These are phyloP conservation scores for Suillus weaverae DNA, from an alignment of 768 basidiomycete species.

Conservation along the genomic window DNA sequence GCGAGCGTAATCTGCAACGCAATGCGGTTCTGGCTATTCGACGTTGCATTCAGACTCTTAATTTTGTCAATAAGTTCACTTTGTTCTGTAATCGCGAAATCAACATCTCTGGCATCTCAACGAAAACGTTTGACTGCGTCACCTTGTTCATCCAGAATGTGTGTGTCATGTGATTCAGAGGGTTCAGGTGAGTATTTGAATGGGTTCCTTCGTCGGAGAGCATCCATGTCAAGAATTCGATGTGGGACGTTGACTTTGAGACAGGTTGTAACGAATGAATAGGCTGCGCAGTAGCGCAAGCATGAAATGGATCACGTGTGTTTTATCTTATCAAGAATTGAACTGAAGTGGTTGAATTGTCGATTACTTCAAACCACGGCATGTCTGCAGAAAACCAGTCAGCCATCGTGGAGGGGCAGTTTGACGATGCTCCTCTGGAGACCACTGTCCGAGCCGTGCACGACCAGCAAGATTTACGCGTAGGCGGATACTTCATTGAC, in stretches of 20 bases:
- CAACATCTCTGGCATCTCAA: conserved; percentile 5
- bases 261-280: conserved; percentile 8
- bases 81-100: conserved; percentile 48
- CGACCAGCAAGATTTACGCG: conserved; percentile 18
- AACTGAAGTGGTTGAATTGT: background rate
- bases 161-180: conserved; percentile 21
- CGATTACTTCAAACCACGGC: background rate
- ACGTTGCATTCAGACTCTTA: conserved; percentile 42
- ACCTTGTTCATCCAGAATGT: conserved; percentile 58
- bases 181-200: conserved; percentile 36
- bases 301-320: background rate
- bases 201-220: conserved; percentile 46
- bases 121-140: conserved; percentile 3
- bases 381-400: conserved; percentile 24
- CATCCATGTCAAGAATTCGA: conserved; percentile 19
- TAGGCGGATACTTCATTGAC: conserved; percentile 47
- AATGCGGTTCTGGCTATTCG: conserved; percentile 42
- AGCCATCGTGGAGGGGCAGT: conserved; percentile 50
- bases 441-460: conserved; percentile 28
- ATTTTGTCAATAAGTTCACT: conserved; percentile 54
- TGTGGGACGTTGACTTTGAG: background rate
- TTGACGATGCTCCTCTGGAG: conserved; percentile 50
- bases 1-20: conserved; percentile 43
- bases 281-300: background rate
- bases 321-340: background rate